These are phyloP conservation scores for Diutina pseudorugosa DNA, from an alignment of 1,139 yeast genomes.

Conservation along the genomic window DNA sequence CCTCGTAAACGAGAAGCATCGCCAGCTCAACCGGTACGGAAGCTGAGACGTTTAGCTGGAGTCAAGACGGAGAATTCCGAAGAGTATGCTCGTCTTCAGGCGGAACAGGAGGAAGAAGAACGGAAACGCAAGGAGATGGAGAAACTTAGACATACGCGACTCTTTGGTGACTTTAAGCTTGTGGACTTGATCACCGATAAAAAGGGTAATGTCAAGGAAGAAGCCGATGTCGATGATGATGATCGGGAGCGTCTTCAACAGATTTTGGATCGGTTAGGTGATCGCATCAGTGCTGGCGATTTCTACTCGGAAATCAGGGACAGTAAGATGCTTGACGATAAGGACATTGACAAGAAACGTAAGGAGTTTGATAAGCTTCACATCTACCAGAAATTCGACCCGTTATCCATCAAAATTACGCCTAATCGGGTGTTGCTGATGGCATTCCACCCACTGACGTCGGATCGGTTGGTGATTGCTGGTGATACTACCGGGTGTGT, in stretches of 20 bases:
- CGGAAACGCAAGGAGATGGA: conserved; percentile 18
- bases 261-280: conserved; percentile 32
- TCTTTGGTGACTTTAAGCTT: conserved; percentile 51
- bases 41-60: conserved; percentile 60
- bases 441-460: conserved; percentile 44
- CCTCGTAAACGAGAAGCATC: conserved; percentile 13
- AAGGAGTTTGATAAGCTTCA: conserved; percentile 38
- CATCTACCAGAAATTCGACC: conserved; percentile 35
- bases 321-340: conserved; percentile 20
- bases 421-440: conserved; percentile 65
- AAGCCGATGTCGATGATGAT: conserved; percentile 16
- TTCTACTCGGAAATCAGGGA: conserved; percentile 40
- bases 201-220: conserved; percentile 25
- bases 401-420: conserved; percentile 61
- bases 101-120: conserved; percentile 17
- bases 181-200: conserved; percentile 41
- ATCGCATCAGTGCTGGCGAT: conserved; percentile 33
- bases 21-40: conserved; percentile 14
- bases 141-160: conserved; percentile 37
- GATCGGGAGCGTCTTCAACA: conserved; percentile 17
- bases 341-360: conserved; percentile 13
- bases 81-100: conserved; percentile 8
- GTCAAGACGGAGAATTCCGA: conserved; percentile 32
- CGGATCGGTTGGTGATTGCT: conserved; percentile 56
- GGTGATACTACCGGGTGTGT: conserved; percentile 81